Conservation (phyloP, 192 early-diverging fungal genomes). For the Pecoramyces ruminantium region DNA sequence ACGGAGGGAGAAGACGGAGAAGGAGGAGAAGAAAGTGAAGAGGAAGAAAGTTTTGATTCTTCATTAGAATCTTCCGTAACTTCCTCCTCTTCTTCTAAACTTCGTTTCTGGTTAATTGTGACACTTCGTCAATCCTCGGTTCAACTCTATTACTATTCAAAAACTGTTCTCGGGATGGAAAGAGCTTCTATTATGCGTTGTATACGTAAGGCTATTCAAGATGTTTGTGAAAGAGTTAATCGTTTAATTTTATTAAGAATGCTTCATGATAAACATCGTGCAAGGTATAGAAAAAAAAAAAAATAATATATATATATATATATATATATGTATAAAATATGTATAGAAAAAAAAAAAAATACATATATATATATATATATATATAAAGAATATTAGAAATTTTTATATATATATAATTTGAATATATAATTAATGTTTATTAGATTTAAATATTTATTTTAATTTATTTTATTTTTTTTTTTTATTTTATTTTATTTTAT, state of each 20-base stretch:
- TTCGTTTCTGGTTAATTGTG: constrained; percentile 48
- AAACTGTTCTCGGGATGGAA: constrained; percentile 23
- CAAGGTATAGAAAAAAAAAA: constrained; percentile 23
- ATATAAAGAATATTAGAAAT: too few species aligned
- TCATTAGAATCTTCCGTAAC: background rate
- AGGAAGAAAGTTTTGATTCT: background rate
- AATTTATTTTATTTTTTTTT: too few species aligned
- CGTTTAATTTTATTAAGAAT: constrained; percentile 36
- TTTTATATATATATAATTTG: too few species aligned
- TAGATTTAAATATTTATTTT: too few species aligned
- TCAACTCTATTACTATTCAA: constrained; percentile 54
- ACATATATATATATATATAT: too few species aligned
- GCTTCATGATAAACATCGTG: constrained; percentile 37
- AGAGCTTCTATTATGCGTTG: constrained; percentile 30
- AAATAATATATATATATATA: too few species aligned
- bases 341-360: too few species aligned
- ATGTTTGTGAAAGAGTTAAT: constrained; percentile 49
- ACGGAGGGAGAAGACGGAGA: background rate
- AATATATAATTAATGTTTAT: too few species aligned
- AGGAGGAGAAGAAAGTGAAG: background rate
- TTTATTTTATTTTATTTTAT: too few species aligned
- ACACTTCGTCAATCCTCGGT: constrained; percentile 26
- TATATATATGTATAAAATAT: too few species aligned
- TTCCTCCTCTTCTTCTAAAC: constrained; percentile 1
- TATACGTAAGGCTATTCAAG: constrained; percentile 28